Base-by-base conservation (phyloP, 1,284 basidiomycete species). In the Ceratobasidium sp. region DNA sequence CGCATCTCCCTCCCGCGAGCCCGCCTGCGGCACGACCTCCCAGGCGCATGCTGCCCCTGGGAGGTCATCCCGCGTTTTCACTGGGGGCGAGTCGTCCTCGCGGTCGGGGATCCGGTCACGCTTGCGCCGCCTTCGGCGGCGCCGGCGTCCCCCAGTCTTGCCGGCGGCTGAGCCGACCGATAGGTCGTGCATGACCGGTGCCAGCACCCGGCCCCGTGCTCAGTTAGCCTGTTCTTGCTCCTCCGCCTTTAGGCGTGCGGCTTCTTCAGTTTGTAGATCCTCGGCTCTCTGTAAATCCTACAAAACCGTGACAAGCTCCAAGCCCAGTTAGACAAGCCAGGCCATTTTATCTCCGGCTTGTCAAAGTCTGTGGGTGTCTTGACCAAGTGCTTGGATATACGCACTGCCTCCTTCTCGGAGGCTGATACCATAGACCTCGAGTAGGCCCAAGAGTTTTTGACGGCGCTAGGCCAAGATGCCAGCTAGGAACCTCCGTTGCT, bases 281-380 rank as follows among this genome's bases (percentile, higher is more conserved):
- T 60, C 14, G 23, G 35, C 57, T 10, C 57, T 5, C 57, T 60
- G 57, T 20, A 60, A 38, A 12, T 60, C 57, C 7, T 4, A 30
- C 35, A 60, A 60, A 20, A 60, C 8, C 6, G 54, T n/a, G 7
- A 57, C 54, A n/a, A 57, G n/a, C 54, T 57, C 57, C 35, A 60
- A 20, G 8, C 57, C 18, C n/a, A 30, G 57, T 60, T 38, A 60
- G 23, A 3, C 57, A 20, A 60, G n/a, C 8, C 57, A 4, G 57
- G 57, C 57, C 57, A 60, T 8, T 14, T 20, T 16, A 60, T 30
- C 57, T 60, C 57, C 12, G 57, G 57, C 57, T 20, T 6, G 57
- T 60, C 57, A 20, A 60, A 60, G 35, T 14, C 57, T 3, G 5
- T 30, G 12, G 10, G 23, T 7, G 27, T 38, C 3, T 27, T 60